Evolutionary conservation across 441 rosid genomes (phyloP), one percentile per base, ranked within the genome.

Genomic region (Aquilaria agallochum): DNA sequence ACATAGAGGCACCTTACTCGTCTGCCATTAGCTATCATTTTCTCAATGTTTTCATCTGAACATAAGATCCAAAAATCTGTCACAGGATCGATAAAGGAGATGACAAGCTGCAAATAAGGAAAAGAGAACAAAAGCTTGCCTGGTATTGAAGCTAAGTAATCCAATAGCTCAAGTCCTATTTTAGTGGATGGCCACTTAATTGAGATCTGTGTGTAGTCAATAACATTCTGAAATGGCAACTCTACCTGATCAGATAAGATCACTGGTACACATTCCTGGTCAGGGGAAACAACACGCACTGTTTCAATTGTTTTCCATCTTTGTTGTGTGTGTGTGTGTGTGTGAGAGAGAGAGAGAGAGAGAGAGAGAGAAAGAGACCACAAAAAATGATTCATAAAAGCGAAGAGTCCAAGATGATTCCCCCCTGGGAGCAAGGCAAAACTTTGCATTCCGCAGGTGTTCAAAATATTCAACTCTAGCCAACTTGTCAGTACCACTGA

Each of bases 391-490:
- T 70, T 95, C 97, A 2, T 89, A 95, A 67, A 95, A 89, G 56
- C 99, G 85, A 72, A 92, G 98, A 2, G 99, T 89, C 99, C 99
- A 92, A 9, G 98, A 95, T 73, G 99, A 95, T 61, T 88, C 92
- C 57, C 98, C 99, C 14, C 98, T 89, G 30, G 99, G 99, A 63
- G 96, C 94, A 34, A 92, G 89, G 76, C 99, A 95, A 77, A 94
- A 94, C 78, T 87, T 95, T 53, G 99, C 91, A 62, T 87, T 80
- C 63, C 89, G 80, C 52, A 95, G 80, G 79, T 95, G 97, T 65
- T 95, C 82, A 80, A 95, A 95, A 70, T 95, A 95, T 53, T 89
- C 96, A 30, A 77, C 61, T 74, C 82, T 87, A 63, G 89, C 92
- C 50, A 89, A 72, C 76, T 91, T 95, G 47, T 84, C 87, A 2